Evolutionary conservation across 257 asterid genomes (phyloP), one percentile per base, ranked within the genome.

Genomic region (Henckelia pumila): DNA sequence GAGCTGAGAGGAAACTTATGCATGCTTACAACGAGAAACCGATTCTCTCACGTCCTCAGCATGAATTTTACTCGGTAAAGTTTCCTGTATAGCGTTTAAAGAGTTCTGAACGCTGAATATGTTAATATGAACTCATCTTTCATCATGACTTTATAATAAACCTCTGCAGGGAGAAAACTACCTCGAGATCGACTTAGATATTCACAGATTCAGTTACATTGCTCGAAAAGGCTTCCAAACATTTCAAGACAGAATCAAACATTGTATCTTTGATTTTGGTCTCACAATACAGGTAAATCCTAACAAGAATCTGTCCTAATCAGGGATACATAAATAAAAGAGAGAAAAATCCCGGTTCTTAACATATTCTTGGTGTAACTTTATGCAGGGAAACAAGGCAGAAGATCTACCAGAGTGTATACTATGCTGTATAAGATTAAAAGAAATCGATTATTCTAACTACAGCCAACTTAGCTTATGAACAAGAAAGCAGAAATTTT

Each of bases 21-120:
- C 86, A 84, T 66, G 88, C 95, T 74, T 93, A 90, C 80, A 90
- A 92, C 16, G 98, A 92, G 75, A 92, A 89, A 75, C 98, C 98
- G 0, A 84, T 92, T 66, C 97, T 92, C 70, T 76, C 98, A 3
- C 98, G 97, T 56, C 97, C 98, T 58, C 98, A 47, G 55, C 55
- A 47, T 17, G 55, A 47, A 47, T 47, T 47, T 16, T 47, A 16
- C 55, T 14, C 55, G 95, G 97, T 93, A 83, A 30, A 72, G 33
- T 63, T 59, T 13, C 50, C 63, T 14, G 4, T 1, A 44, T 30
- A 17, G 24, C 24, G 13, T 35, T 71, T 30, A 0, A 4, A 25
- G 53, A 25, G 53, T 47, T 47, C 53, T 47, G 53, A 40, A 40
- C 50, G 13, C 13, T 13, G 50, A 16, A 17, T 47, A 47, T 8